Percentiles rank a stretch among this genome's conserved stretches.
phyloP scores from a whole-genome alignment of 768 basidiomycete genomes.

The Boletus sp. region DNA sequence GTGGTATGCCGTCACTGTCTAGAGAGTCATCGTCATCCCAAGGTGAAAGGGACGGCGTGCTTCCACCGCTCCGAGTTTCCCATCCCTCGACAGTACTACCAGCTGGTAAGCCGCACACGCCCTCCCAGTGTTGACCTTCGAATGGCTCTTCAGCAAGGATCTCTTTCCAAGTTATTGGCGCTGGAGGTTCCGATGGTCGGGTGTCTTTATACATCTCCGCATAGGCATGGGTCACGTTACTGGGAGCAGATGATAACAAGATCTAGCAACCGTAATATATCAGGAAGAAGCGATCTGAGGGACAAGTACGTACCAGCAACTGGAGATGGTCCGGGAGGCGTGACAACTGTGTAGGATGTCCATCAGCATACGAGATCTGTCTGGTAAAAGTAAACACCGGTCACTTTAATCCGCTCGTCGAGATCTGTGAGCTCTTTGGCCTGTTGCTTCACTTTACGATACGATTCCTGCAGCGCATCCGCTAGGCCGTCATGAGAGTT shows the following conservation, averaged over 20 bases:
- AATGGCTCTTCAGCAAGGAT: slow-evolving; percentile 82
- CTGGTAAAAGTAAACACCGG: background rate
- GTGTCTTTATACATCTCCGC: slow-evolving; percentile 55
- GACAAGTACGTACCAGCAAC: slow-evolving; percentile 53
- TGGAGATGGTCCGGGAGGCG: slow-evolving; percentile 72
- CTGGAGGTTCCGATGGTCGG: slow-evolving; percentile 24
- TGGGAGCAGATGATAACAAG: slow-evolving; percentile 54
- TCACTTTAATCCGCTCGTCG: slow-evolving; percentile 65
- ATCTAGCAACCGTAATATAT: slow-evolving; percentile 40
- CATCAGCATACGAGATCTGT: slow-evolving; percentile 2
- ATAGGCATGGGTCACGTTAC: slow-evolving; percentile 44
- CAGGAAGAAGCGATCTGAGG: background rate
- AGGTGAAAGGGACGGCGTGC: slow-evolving; percentile 67
- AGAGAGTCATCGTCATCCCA: slow-evolving; percentile 51
- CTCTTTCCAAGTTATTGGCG: slow-evolving; percentile 67
- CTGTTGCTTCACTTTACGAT: slow-evolving; percentile 49
- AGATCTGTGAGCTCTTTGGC: slow-evolving; percentile 53
- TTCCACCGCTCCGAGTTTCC: slow-evolving; percentile 51
- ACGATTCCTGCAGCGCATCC: slow-evolving; percentile 56
- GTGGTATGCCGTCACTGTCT: slow-evolving; percentile 16
- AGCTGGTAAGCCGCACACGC: slow-evolving; percentile 56
- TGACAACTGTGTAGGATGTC: slow-evolving; percentile 40
- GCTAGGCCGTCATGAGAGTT: slow-evolving; percentile 62
- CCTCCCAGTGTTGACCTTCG: slow-evolving; percentile 85
- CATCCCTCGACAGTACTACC: slow-evolving; percentile 45